Base-by-base conservation (phyloP, 768 basidiomycete species). In the Phlegmacium glaucopus region DNA sequence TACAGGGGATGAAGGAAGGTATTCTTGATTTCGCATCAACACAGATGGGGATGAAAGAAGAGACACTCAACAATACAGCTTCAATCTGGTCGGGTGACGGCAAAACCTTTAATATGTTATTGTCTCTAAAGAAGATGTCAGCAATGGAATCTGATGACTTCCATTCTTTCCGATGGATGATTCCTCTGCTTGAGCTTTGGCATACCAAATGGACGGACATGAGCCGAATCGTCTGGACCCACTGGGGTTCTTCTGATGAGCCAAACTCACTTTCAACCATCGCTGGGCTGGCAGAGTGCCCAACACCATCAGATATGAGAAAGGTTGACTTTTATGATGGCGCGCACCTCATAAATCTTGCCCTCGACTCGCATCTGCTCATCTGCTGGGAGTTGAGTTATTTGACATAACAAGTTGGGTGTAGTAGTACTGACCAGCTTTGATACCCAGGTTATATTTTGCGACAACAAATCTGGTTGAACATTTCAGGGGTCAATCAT, bases 191-290 rank as follows among this genome's bases (percentile, higher is more conserved):
- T 3, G 57, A 66, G 45, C 42, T 66, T 0, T 68, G 66, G 64
- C 66, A 68, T 39, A 61, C 63, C 1, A 58, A 62, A 47, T 68
- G 63, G 66, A 66, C 65, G 4, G 63, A 66, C 39, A 42, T 64
- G 4, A 56, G 61, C 42, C 54, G 56, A 0, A 47, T 59, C 9
- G 42, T 58, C 11, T 45, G 51, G 11, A 42, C 44, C 0, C 55
- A 62, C 35, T 62, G 56, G 57, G 63, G 61, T 6, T 42, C 42
- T 25, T 28, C 40, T 6, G 38, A 56, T 15, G 57, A 63, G 42
- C 52, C 49, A 6, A 51, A 52, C 1, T 55, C 56, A 11, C 36
- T 64, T 12, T 54, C 48, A 2, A 45, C 34, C 32, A 29, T 52
- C n/a, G 60, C 60, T 7, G 45, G 52, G 9, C 16, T 52, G 17